A percentile compares a stretch with the other conserved stretches of the same genome.
Conservation (phyloP, 768 basidiomycete species). For the Boletus rubescentipes region DNA sequence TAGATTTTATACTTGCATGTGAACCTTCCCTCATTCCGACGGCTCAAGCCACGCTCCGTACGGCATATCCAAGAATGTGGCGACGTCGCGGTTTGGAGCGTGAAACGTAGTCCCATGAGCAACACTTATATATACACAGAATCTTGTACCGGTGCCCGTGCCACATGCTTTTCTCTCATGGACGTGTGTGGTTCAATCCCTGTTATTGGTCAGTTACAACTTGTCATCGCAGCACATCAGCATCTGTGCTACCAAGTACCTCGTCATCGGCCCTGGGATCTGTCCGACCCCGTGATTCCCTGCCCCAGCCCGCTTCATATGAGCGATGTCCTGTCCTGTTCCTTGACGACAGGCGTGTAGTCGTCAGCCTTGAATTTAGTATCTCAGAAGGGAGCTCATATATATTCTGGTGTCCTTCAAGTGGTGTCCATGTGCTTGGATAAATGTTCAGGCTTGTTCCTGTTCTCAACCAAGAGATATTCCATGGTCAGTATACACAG, state of each 20-base stretch:
- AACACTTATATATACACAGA: not conserved
- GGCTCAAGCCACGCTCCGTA: not conserved
- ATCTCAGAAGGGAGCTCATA: not conserved
- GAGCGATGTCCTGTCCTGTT: not conserved
- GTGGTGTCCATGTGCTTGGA: not conserved
- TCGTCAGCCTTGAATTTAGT: not conserved
- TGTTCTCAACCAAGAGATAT: not conserved
- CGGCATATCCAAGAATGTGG: not conserved
- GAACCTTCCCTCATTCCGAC: not conserved
- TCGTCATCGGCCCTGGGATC: not conserved
- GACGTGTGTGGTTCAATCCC: not conserved
- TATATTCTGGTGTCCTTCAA: not conserved
- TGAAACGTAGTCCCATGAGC: constrained; percentile 7
- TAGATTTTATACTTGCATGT: not conserved
- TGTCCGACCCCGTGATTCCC: not conserved
- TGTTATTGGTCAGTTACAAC: not conserved
- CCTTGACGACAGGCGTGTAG: not conserved
- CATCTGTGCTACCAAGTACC: not conserved
- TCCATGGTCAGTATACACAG: constrained; percentile 8
- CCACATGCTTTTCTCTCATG: constrained; percentile 6
- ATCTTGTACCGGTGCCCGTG: not conserved
- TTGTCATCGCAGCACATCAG: not conserved
- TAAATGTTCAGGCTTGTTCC: not conserved
- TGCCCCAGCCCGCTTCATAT: too few species aligned
- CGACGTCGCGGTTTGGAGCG: not conserved